phyloP scores from a whole-genome alignment of 2,329 filamentous ascomycete species.

The Pseudogymnoascus destructans region DNA sequence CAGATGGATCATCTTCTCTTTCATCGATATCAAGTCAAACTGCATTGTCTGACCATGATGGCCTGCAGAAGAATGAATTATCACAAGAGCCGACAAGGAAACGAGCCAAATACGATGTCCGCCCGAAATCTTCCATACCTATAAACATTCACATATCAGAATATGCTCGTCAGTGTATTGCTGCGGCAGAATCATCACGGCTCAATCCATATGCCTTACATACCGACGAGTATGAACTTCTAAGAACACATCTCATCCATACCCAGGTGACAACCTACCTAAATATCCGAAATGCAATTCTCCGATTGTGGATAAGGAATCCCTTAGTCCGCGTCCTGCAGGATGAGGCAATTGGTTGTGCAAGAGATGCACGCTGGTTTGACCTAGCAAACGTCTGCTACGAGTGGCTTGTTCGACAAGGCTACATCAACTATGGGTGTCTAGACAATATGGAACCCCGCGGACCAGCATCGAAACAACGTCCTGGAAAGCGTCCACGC shows the following conservation, averaged over 20 bases:
- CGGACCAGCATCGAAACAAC: slow-evolving; percentile 27
- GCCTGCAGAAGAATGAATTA: slow-evolving; percentile 23
- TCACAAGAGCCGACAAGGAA: slow-evolving; percentile 22
- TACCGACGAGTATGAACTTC: slow-evolving; percentile 65
- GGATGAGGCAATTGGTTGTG: slow-evolving; percentile 82
- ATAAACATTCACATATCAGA: slow-evolving; percentile 55
- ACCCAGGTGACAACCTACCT: slow-evolving; percentile 89
- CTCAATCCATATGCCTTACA: slow-evolving; percentile 84
- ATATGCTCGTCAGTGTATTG: slow-evolving; percentile 84
- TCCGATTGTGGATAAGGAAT: slow-evolving; percentile 80
- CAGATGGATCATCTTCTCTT: slow-evolving; percentile 33
- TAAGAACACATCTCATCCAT: slow-evolving; percentile 72
- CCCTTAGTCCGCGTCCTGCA: slow-evolving; percentile 69
- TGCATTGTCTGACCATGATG: slow-evolving; percentile 42
- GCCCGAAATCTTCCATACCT: slow-evolving; percentile 75
- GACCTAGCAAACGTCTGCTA: slow-evolving; percentile 78
- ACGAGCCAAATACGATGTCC: slow-evolving; percentile 42
- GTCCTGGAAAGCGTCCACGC: slow-evolving; percentile 34
- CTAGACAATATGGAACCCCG: slow-evolving; percentile 45
- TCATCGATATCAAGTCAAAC: slow-evolving; percentile 48
- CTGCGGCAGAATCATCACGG: slow-evolving; percentile 77
- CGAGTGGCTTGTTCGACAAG: slow-evolving; percentile 79
- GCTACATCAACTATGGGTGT: slow-evolving; percentile 96
- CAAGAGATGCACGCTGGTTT: slow-evolving; percentile 78
- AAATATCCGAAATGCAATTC: slow-evolving; percentile 88